These are phyloP conservation scores for Dillenia suffruticosa DNA, from an alignment of 164 flowering plant species.

Conservation along the genomic window DNA sequence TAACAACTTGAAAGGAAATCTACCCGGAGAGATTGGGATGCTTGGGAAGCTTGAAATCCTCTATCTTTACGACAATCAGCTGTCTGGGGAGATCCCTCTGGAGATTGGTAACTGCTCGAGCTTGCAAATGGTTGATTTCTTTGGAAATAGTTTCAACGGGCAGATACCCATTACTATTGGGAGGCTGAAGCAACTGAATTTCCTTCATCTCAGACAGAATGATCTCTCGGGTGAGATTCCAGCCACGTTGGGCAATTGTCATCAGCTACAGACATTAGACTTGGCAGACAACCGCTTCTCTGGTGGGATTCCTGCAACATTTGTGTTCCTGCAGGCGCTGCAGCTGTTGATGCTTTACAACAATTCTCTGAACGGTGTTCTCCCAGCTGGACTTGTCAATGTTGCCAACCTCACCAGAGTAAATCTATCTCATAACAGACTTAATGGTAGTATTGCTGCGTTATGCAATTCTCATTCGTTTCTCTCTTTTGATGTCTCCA, in stretches of 20 bases:
- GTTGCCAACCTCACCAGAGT: constrained; percentile 68
- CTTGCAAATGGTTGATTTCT: constrained; percentile 75
- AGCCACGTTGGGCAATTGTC: constrained; percentile 64
- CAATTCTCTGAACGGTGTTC: constrained; percentile 78
- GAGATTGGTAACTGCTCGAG: constrained; percentile 88
- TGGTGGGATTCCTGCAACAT: constrained; percentile 57
- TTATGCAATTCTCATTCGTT: constrained; percentile 53
- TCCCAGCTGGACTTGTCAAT: constrained; percentile 50
- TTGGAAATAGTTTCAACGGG: constrained; percentile 72
- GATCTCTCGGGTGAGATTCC: constrained; percentile 76
- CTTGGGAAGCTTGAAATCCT: constrained; percentile 57
- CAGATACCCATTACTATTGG: constrained; percentile 70
- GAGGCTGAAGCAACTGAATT: constrained; percentile 49
- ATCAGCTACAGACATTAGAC: constrained; percentile 54
- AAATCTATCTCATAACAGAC: constrained; percentile 72
- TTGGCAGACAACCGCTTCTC: constrained; percentile 84
- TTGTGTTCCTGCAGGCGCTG: constrained; percentile 51
- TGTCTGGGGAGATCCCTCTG: constrained; percentile 76
- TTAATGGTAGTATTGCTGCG: constrained; percentile 73
- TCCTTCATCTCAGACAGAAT: constrained; percentile 82
- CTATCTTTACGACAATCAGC: constrained; percentile 76
- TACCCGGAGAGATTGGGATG: constrained; percentile 72
- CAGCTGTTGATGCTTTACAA: constrained; percentile 85
- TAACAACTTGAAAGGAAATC: constrained; percentile 53
- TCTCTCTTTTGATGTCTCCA: constrained; percentile 87